These are phyloP conservation scores for Rhizopogon vulgaris DNA, from an alignment of 768 basidiomycete genomes.

Conservation along the genomic window DNA sequence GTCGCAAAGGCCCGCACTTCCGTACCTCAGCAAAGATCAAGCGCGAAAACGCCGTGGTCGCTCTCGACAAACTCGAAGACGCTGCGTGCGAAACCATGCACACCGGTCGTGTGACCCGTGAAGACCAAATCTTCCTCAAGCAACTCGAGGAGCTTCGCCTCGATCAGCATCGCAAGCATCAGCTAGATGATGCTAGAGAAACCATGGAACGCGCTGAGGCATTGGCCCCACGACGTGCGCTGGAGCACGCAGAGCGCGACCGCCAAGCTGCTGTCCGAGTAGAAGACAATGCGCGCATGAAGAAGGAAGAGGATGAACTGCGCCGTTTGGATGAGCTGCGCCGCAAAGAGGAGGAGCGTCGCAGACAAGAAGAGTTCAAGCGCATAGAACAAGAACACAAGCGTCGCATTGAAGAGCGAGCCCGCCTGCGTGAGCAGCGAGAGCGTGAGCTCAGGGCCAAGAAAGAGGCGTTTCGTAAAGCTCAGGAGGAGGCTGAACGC, in stretches of 20 bases:
- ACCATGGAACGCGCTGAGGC: conserved; percentile 16
- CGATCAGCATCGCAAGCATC: conserved; percentile 8
- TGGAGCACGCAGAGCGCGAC: conserved; percentile 17
- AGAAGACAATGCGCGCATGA: conserved; percentile 8
- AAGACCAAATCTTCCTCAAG: conserved; percentile 20
- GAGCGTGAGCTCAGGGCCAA: conserved; percentile 19
- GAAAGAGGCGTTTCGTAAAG: conserved; percentile 3
- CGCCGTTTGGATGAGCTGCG: conserved; percentile 17
- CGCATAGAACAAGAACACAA: conserved; percentile 2
- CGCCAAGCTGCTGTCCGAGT: conserved; percentile 9
- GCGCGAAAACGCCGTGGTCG: background rate
- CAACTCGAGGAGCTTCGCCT: conserved; percentile 14
- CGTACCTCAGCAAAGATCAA: background rate
- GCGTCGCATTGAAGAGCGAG: conserved; percentile 11
- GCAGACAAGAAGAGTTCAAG: conserved; percentile 12
- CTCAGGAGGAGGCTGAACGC: conserved; percentile 13
- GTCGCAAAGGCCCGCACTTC: conserved; percentile 3
- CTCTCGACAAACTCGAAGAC: conserved; percentile 1
- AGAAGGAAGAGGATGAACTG: conserved; percentile 8
- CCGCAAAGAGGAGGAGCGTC: conserved; percentile 4
- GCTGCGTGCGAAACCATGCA: conserved; percentile 11
- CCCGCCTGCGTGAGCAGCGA: conserved; percentile 13
- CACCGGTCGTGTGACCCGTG: conserved; percentile 6
- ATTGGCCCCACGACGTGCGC: conserved; percentile 6
- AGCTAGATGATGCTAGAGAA: conserved; percentile 19